These are phyloP conservation scores for Melaleuca alternifolia DNA, from an alignment of 345 rosid genomes.

Conservation along the genomic window DNA sequence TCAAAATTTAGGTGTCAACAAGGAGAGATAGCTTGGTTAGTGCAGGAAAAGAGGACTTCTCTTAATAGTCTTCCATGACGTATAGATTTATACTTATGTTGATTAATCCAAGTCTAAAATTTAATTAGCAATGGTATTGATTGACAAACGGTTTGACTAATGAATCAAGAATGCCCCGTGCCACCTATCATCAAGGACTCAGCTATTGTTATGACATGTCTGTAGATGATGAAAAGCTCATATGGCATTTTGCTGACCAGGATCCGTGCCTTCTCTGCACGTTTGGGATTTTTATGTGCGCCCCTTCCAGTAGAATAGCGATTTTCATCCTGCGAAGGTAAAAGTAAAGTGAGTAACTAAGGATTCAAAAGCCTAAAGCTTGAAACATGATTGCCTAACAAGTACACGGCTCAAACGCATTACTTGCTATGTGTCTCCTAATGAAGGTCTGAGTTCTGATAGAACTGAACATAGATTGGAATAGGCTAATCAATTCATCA, in stretches of 20 bases:
- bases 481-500: not conserved
- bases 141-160: not conserved
- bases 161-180: not conserved
- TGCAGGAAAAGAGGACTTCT: not conserved
- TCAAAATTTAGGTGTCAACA: no score
- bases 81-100: not conserved
- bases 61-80: not conserved
- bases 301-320: slow-evolving; percentile 90
- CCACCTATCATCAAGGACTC: not conserved
- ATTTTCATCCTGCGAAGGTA: slow-evolving; percentile 57
- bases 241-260: slow-evolving; percentile 66
- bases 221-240: slow-evolving; percentile 20
- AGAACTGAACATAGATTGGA: not conserved
- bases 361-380: not conserved
- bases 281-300: slow-evolving; percentile 81
- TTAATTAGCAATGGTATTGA: not conserved
- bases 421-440: not conserved
- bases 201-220: not conserved
- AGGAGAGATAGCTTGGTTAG: not conserved
- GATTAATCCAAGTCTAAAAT: not conserved
- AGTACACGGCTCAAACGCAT: not conserved
- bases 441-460: not conserved
- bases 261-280: slow-evolving; percentile 86
- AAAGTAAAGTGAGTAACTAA: not conserved
- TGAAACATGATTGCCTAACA: not conserved